Conservation (phyloP, 352 stramenopile species). For the Phytophthora citrophthora region DNA sequence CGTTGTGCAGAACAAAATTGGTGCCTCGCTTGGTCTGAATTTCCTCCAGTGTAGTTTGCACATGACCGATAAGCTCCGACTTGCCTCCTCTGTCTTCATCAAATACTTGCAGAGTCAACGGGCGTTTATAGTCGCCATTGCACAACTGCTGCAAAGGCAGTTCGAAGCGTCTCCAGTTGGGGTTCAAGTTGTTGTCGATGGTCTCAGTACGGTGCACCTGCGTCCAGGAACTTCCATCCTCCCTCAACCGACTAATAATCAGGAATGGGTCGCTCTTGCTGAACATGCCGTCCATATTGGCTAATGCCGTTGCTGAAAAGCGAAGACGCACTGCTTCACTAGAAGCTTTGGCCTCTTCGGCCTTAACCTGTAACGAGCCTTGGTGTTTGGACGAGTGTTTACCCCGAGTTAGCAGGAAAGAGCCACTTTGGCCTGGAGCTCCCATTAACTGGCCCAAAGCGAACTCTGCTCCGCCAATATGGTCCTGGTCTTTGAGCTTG, state of each 20-base stretch:
- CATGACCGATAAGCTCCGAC: slow-evolving; percentile 73
- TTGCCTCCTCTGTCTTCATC: slow-evolving; percentile 78
- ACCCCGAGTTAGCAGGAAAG: slow-evolving; percentile 53
- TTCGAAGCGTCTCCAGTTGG: slow-evolving; percentile 63
- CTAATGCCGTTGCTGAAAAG: slow-evolving; percentile 51
- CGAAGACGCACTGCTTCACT: slow-evolving; percentile 53
- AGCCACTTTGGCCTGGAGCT: slow-evolving; percentile 63
- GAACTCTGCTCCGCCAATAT: slow-evolving; percentile 80
- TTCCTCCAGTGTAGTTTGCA: slow-evolving; percentile 63
- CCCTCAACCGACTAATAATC: slow-evolving; percentile 56
- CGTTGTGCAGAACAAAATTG: slow-evolving; percentile 66
- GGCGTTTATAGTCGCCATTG: slow-evolving; percentile 76
- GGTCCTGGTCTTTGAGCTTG: slow-evolving; percentile 72
- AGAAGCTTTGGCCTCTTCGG: slow-evolving; percentile 60
- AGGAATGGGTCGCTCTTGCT: slow-evolving; percentile 72
- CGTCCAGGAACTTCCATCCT: slow-evolving; percentile 61
- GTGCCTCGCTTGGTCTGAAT: slow-evolving; percentile 58
- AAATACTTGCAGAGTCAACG: slow-evolving; percentile 80
- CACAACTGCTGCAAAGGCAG: slow-evolving; percentile 74
- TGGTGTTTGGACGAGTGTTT: slow-evolving; percentile 54
- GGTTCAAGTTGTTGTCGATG: slow-evolving; percentile 78
- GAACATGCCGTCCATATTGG: slow-evolving; percentile 77
- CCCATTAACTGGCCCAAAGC: slow-evolving; percentile 85
- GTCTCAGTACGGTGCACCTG: slow-evolving; percentile 72
- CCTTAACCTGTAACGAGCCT: slow-evolving; percentile 62